phyloP scores from a whole-genome alignment of 306 rosid species.

The Dalbergia oliveri region DNA sequence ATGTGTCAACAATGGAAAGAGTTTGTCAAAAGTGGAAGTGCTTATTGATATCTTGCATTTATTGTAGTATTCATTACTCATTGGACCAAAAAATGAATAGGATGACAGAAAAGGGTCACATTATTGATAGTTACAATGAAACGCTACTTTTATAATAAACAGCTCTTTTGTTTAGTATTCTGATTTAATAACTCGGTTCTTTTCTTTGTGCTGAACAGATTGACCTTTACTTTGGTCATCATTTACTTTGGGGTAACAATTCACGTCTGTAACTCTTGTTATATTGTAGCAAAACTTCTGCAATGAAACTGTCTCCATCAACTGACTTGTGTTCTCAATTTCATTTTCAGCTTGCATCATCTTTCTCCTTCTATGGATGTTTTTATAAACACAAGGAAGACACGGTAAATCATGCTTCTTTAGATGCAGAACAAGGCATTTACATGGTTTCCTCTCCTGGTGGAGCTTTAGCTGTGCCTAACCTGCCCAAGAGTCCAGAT shows the following conservation, averaged over 20 bases:
- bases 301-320: conserved; percentile 1
- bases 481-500: conserved; percentile 51
- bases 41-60: background rate
- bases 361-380: conserved; percentile 72
- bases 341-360: conserved; percentile 70
- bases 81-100: background rate
- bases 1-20: background rate
- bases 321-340: conserved; percentile 44
- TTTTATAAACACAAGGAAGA: conserved; percentile 41
- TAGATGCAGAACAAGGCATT: conserved; percentile 63
- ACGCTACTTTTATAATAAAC: background rate
- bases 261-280: conserved; percentile 36
- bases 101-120: background rate
- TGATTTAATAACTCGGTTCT: conserved; percentile 32
- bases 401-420: conserved; percentile 39
- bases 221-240: conserved; percentile 87
- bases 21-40: background rate
- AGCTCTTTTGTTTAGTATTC: conserved; percentile 25
- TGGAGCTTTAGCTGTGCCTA: conserved; percentile 42
- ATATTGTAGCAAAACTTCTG: background rate
- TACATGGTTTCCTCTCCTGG: conserved; percentile 55
- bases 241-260: conserved; percentile 86
- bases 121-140: background rate
- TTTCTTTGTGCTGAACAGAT: conserved; percentile 65
- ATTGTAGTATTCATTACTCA: background rate